phyloP scores from a whole-genome alignment of 768 basidiomycete genomes.

The Boletus reticuloceps region DNA sequence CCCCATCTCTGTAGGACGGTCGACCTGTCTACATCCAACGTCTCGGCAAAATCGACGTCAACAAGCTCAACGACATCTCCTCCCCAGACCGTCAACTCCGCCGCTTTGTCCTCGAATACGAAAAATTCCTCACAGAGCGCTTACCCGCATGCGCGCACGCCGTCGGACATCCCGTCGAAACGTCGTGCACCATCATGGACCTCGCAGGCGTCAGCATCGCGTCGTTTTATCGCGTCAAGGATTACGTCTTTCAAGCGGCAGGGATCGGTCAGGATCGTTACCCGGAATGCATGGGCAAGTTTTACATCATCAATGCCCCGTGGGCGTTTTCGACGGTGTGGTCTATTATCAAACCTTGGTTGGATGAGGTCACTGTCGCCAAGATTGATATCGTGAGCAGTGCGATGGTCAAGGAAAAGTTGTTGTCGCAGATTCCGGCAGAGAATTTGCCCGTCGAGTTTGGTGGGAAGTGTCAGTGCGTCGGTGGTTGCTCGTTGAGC shows the following conservation, averaged over 20 bases:
- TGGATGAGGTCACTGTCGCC: conserved; percentile 91
- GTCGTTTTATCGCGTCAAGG: conserved; percentile 89
- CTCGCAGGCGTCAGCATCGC: conserved; percentile 66
- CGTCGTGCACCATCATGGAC: conserved; percentile 96
- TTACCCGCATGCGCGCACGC: conserved; percentile 73
- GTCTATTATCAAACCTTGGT: conserved; percentile 86
- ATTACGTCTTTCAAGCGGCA: conserved; percentile 78
- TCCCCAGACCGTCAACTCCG: conserved; percentile 85
- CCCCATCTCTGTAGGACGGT: conserved; percentile 62
- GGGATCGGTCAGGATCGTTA: conserved; percentile 87
- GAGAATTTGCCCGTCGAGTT: conserved; percentile 85
- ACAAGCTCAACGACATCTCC: conserved; percentile 76
- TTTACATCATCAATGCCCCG: conserved; percentile 98
- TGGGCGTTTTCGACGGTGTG: conserved; percentile 91
- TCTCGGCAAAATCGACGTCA: conserved; percentile 86
- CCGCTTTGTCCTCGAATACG: conserved; percentile 91
- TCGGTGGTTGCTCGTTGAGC: conserved; percentile 79
- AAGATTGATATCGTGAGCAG: conserved; percentile 92
- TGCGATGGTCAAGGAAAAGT: conserved; percentile 60
- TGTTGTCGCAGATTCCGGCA: conserved; percentile 77
- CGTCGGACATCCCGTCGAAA: conserved; percentile 88
- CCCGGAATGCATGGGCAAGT: conserved; percentile 95
- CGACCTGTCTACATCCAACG: conserved; percentile 95
- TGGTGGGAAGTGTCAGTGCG: conserved; percentile 79
- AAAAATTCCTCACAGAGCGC: conserved; percentile 77